Conservation (phyloP, 2,329 filamentous ascomycete species). For the Bipolaris oryzae region DNA sequence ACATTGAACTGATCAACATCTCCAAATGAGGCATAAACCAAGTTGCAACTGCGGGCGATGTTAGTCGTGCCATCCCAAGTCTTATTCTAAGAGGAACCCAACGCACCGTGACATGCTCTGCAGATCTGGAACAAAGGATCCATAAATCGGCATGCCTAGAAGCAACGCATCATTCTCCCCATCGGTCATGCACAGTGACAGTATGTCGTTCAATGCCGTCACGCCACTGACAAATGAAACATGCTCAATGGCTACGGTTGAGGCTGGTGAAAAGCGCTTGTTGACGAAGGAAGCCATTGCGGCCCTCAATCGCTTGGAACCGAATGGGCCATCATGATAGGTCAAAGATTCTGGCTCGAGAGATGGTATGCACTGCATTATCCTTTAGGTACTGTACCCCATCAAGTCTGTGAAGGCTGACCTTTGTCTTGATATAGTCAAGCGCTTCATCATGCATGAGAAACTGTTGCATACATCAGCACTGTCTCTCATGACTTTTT, state of each 20-base stretch:
- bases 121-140: slow-evolving; percentile 9
- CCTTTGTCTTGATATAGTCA: slow-evolving; percentile 8
- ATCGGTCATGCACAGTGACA: slow-evolving; percentile 11
- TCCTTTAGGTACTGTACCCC: background rate
- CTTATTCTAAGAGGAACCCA: background rate
- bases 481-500: background rate
- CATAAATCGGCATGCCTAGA: slow-evolving; percentile 14
- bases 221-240: slow-evolving; percentile 8
- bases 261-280: slow-evolving; percentile 8
- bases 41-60: slow-evolving; percentile 3
- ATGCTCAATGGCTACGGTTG: slow-evolving; percentile 1
- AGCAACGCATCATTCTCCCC: slow-evolving; percentile 10
- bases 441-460: slow-evolving; percentile 8
- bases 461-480: slow-evolving; percentile 1
- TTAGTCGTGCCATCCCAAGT: background rate
- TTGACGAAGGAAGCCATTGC: slow-evolving; percentile 11
- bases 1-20: slow-evolving; percentile 4
- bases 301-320: slow-evolving; percentile 5
- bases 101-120: slow-evolving; percentile 14
- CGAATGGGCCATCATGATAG: slow-evolving; percentile 12
- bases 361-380: background rate
- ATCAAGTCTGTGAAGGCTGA: background rate
- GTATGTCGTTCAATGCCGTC: slow-evolving; percentile 12
- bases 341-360: slow-evolving; percentile 7
- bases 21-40: slow-evolving; percentile 7